Percentiles rank a stretch among this genome's conserved stretches.
Evolutionary conservation across 371 early-diverging fungal species (phyloP).

Genomic region (Lichtheimia hyalospora): DNA sequence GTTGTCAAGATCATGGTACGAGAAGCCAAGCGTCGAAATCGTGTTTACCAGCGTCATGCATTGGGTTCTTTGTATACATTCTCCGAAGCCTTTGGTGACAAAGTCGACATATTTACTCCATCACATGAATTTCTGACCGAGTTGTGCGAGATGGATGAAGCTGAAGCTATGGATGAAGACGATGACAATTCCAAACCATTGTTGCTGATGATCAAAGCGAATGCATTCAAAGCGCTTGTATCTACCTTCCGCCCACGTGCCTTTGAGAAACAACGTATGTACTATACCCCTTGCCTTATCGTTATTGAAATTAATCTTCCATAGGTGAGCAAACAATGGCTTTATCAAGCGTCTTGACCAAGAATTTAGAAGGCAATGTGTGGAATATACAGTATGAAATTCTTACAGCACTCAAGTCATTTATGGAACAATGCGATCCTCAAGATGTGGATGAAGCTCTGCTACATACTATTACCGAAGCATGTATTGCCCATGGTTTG

Average conservation of each 20-base stretch:
- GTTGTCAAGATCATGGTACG: slow-evolving; percentile 62
- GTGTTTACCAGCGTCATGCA: slow-evolving; percentile 66
- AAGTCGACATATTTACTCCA: slow-evolving; percentile 55
- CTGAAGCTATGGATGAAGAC: slow-evolving; percentile 59
- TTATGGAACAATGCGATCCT: slow-evolving; percentile 31
- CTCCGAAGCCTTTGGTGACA: slow-evolving; percentile 51
- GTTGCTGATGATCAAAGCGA: slow-evolving; percentile 67
- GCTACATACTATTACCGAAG: slow-evolving; percentile 10
- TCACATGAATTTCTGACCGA: slow-evolving; percentile 59
- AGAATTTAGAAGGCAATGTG: slow-evolving; percentile 51
- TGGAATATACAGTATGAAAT: slow-evolving; percentile 77
- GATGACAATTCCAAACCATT: slow-evolving; percentile 69
- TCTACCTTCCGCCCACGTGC: slow-evolving; percentile 52
- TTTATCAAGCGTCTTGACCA: slow-evolving; percentile 39
- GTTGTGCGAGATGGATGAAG: slow-evolving; percentile 55
- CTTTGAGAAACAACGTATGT: slow-evolving; percentile 49
- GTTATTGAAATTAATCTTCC: neutral
- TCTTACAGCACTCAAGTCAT: slow-evolving; percentile 55
- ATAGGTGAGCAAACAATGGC: slow-evolving; percentile 32
- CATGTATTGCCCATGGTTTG: slow-evolving; percentile 20
- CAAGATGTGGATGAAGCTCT: slow-evolving; percentile 3
- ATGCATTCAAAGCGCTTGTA: slow-evolving; percentile 67
- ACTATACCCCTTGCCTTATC: neutral
- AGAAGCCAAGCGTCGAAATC: slow-evolving; percentile 74
- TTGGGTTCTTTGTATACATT: slow-evolving; percentile 66